Evolutionary conservation across 1,284 basidiomycete species (phyloP).

Genomic region (Tausonia pullulans): DNA sequence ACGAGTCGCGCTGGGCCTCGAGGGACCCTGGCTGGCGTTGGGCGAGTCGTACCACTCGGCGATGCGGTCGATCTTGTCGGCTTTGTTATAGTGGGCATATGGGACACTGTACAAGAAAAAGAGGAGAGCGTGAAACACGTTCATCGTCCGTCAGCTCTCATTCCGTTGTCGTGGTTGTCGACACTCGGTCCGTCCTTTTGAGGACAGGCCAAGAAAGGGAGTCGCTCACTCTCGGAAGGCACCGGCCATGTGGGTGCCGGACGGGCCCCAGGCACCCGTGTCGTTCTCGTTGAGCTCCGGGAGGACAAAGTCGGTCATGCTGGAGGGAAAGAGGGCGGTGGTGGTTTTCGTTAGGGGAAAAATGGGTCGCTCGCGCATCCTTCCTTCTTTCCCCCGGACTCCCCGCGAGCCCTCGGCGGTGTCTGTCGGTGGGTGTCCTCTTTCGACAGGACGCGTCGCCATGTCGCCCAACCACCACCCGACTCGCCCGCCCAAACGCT

Average conservation of each 20-base stretch:
- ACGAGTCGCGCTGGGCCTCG: constrained; percentile 34
- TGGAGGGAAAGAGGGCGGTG: neutral
- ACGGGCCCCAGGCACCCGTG: constrained; percentile 37
- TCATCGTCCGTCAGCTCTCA: neutral
- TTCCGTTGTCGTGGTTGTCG: too few relatives aligned
- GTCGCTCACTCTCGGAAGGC: constrained; percentile 35
- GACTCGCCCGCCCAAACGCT: too few relatives aligned
- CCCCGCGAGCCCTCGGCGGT: too few relatives aligned
- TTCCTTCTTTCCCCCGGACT: too few relatives aligned
- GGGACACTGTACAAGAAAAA: constrained; percentile 48
- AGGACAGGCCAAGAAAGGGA: constrained; percentile 1
- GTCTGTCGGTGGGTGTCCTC: too few relatives aligned
- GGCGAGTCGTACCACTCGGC: constrained; percentile 83
- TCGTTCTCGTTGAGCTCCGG: constrained; percentile 36
- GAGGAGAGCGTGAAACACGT: neutral
- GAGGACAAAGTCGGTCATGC: constrained; percentile 25
- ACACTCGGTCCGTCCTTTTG: too few relatives aligned
- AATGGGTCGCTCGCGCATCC: neutral
- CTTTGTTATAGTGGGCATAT: constrained; percentile 95
- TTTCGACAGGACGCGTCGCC: too few relatives aligned
- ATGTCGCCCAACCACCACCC: too few relatives aligned
- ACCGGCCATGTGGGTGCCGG: constrained; percentile 30
- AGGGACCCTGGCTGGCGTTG: constrained; percentile 39
- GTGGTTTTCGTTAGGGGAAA: neutral
- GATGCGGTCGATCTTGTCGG: constrained; percentile 93